These are phyloP conservation scores for Komagataella mondaviorum DNA, from an alignment of 805 yeast genomes.

Conservation along the genomic window DNA sequence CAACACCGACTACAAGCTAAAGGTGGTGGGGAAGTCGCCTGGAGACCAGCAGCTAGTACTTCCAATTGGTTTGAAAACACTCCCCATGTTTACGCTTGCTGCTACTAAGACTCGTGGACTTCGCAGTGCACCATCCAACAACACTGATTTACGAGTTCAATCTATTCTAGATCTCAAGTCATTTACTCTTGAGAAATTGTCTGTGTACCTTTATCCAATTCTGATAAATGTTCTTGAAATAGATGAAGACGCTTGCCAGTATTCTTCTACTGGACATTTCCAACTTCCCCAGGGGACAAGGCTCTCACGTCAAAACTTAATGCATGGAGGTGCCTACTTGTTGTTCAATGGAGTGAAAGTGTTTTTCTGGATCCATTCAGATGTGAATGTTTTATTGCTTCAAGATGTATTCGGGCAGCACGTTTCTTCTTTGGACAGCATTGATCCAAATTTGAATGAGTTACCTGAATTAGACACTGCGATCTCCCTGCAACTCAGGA, in stretches of 20 bases:
- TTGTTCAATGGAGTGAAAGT: constrained; percentile 54
- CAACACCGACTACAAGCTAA: constrained; percentile 41
- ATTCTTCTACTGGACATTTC: constrained; percentile 28
- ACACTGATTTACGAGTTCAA: constrained; percentile 53
- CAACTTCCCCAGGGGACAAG: constrained; percentile 35
- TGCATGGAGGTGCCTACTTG: constrained; percentile 67
- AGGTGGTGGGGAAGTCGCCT: constrained; percentile 26
- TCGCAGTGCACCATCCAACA: constrained; percentile 29
- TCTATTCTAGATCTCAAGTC: constrained; percentile 36
- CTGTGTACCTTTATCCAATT: constrained; percentile 67
- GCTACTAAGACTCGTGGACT: constrained; percentile 60
- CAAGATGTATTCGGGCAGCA: constrained; percentile 60
- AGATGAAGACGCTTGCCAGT: constrained; percentile 40
- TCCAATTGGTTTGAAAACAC: constrained; percentile 67
- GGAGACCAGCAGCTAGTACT: constrained; percentile 55
- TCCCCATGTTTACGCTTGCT: constrained; percentile 55
- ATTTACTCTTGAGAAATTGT: constrained; percentile 40
- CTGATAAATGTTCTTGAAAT: constrained; percentile 61
- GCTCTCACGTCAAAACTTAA: constrained; percentile 25
- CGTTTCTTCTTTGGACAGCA: constrained; percentile 27
- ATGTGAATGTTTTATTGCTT: constrained; percentile 52
- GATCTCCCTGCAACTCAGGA: constrained; percentile 55
- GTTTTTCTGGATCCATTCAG: constrained; percentile 55
- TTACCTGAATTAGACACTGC: constrained; percentile 62
- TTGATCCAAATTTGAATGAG: constrained; percentile 37